Conservation (phyloP, 352 stramenopile genomes). For the Globisporangium paroecandrum region DNA sequence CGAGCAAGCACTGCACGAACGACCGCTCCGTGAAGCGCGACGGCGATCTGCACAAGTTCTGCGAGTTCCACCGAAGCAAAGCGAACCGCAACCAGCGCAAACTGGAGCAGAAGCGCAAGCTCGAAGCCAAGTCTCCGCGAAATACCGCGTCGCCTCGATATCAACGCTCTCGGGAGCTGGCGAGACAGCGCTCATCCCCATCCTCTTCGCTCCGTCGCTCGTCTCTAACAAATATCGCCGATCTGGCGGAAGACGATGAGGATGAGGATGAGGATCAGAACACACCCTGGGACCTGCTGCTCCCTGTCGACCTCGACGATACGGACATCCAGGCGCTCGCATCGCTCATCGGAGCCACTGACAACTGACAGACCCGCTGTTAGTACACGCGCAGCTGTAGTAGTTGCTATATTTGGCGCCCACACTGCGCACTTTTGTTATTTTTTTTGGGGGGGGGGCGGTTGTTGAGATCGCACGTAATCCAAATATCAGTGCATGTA, state of each 20-base stretch:
- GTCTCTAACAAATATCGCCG: slow-evolving; percentile 4
- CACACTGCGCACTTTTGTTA: background rate
- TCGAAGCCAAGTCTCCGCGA: slow-evolving; percentile 11
- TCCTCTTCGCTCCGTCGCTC: background rate
- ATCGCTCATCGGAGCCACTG: background rate
- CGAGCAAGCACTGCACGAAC: slow-evolving; percentile 26
- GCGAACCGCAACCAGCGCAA: slow-evolving; percentile 42
- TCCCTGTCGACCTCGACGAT: slow-evolving; percentile 13
- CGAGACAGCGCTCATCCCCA: background rate
- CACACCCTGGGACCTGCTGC: slow-evolving; percentile 12
- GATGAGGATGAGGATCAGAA: background rate
- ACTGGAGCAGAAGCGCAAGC: slow-evolving; percentile 27
- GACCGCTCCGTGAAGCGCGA: slow-evolving; percentile 27
- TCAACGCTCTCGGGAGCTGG: slow-evolving; percentile 4
- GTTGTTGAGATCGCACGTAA: background rate
- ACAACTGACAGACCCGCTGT: background rate
- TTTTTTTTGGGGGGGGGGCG: background rate
- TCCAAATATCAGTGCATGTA: background rate
- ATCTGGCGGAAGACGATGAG: background rate
- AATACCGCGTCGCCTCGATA: slow-evolving; percentile 1
- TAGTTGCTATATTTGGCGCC: background rate
- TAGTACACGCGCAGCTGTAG: background rate
- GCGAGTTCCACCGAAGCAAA: slow-evolving; percentile 30
- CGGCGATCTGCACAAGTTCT: slow-evolving; percentile 34
- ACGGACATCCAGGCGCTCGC: slow-evolving; percentile 16